Conservation (phyloP, 495 filamentous ascomycete genomes). For the Lindgomyces ingoldianus region DNA sequence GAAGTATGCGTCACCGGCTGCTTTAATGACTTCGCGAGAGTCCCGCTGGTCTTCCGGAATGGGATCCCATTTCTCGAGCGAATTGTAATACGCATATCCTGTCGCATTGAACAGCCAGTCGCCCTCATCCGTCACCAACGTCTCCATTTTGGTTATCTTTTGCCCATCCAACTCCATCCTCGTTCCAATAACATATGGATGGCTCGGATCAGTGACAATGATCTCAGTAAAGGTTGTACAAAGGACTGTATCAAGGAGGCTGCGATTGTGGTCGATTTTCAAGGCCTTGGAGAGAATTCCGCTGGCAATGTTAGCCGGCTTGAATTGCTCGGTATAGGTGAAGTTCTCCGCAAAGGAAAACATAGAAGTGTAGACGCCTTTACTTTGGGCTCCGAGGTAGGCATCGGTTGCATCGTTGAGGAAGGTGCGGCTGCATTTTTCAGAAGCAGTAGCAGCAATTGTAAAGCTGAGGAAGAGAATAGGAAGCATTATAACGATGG, state of each 20-base stretch:
- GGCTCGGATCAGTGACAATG: conserved; percentile 20
- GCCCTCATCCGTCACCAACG: conserved; percentile 23
- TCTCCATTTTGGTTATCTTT: conserved; percentile 31
- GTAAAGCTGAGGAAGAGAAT: background rate
- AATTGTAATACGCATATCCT: conserved; percentile 32
- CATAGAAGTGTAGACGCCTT: background rate
- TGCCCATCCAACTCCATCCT: conserved; percentile 16
- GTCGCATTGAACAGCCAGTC: conserved; percentile 36
- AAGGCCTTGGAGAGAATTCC: conserved; percentile 21
- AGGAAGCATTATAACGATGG: background rate
- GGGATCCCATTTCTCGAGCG: conserved; percentile 19
- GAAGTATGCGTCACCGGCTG: conserved; percentile 34
- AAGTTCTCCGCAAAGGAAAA: background rate
- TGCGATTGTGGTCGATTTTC: conserved; percentile 14
- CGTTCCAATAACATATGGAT: conserved; percentile 33
- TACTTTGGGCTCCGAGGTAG: conserved; percentile 15
- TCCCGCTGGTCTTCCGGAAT: conserved; percentile 20
- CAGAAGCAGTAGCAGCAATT: conserved; percentile 5
- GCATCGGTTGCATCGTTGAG: conserved; percentile 9
- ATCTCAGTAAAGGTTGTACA: conserved; percentile 32
- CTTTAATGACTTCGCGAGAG: conserved; percentile 19
- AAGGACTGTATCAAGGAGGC: conserved; percentile 16
- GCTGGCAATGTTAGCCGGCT: conserved; percentile 1
- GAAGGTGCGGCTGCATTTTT: conserved; percentile 16
- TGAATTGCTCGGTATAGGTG: conserved; percentile 28